Conservation (phyloP, 768 basidiomycete species). For the Suillus brevipes region DNA sequence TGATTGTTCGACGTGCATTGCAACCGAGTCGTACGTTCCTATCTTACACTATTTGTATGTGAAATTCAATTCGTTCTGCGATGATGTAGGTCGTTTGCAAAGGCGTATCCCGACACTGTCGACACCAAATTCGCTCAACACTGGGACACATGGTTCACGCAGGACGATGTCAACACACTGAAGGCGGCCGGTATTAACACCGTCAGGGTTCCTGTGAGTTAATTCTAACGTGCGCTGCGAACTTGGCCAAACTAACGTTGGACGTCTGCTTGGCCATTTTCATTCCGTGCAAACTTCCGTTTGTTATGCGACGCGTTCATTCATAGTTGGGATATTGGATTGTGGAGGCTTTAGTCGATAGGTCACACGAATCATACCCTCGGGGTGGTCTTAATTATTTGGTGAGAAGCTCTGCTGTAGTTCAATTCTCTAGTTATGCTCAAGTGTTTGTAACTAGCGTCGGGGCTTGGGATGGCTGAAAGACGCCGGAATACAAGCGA, state of each 20-base stretch:
- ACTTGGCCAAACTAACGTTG: not conserved
- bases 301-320: not conserved
- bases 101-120: conserved; percentile 58
- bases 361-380: conserved; percentile 60
- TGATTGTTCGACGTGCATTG: conserved; percentile 64
- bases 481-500: conserved; percentile 61
- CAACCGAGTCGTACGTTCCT: conserved; percentile 57
- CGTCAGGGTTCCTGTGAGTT: conserved; percentile 71
- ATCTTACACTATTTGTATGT: not conserved
- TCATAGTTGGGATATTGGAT: conserved; percentile 83
- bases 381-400: conserved; percentile 68
- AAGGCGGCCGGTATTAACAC: conserved; percentile 64
- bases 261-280: not conserved
- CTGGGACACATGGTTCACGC: conserved; percentile 76
- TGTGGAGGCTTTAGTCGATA: conserved; percentile 68
- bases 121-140: conserved; percentile 63
- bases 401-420: conserved; percentile 36
- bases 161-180: conserved; percentile 57
- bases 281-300: not conserved
- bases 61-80: not conserved
- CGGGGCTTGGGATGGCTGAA: conserved; percentile 61
- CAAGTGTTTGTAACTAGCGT: conserved; percentile 39
- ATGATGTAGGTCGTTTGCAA: conserved; percentile 51
- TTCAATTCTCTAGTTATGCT: not conserved
- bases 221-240: not conserved